phyloP scores from a whole-genome alignment of 208 protist genomes.

The Wallacemonas sp. region DNA sequence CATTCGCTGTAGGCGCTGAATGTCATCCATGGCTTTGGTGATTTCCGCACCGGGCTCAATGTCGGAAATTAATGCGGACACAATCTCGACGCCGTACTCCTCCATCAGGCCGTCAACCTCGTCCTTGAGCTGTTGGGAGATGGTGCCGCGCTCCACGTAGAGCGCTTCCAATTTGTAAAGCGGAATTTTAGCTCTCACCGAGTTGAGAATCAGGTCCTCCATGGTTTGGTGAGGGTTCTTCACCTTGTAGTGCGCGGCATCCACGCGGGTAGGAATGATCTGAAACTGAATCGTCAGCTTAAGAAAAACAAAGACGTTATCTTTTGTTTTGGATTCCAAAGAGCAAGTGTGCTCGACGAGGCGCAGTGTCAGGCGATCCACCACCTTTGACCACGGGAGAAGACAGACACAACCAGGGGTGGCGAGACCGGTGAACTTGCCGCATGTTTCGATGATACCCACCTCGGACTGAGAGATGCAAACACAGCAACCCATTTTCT shows the following conservation, averaged over 20 bases:
- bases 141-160: slow-evolving; percentile 72
- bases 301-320: slow-evolving; percentile 83
- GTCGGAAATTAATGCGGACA: slow-evolving; percentile 71
- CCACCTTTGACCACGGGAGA: slow-evolving; percentile 38
- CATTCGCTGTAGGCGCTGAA: slow-evolving; percentile 68
- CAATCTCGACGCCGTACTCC: slow-evolving; percentile 71
- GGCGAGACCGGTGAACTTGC: slow-evolving; percentile 42
- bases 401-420: slow-evolving; percentile 63
- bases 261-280: slow-evolving; percentile 37
- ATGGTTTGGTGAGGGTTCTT: slow-evolving; percentile 44
- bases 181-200: slow-evolving; percentile 64
- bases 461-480: slow-evolving; percentile 60
- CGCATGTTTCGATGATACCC: slow-evolving; percentile 67
- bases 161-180: slow-evolving; percentile 81
- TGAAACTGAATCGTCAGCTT: slow-evolving; percentile 59
- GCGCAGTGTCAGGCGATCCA: slow-evolving; percentile 37
- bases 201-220: slow-evolving; percentile 68
- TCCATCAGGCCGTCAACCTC: slow-evolving; percentile 59
- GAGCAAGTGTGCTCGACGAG: slow-evolving; percentile 40
- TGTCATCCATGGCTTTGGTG: slow-evolving; percentile 73
- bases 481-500: slow-evolving; percentile 39
- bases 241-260: slow-evolving; percentile 49
- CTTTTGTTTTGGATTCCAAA: slow-evolving; percentile 81
- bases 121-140: slow-evolving; percentile 73
- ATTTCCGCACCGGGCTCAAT: slow-evolving; percentile 65